Conservation (phyloP, 108 stramenopile genomes). For the Aureococcus anophagefferens region DNA sequence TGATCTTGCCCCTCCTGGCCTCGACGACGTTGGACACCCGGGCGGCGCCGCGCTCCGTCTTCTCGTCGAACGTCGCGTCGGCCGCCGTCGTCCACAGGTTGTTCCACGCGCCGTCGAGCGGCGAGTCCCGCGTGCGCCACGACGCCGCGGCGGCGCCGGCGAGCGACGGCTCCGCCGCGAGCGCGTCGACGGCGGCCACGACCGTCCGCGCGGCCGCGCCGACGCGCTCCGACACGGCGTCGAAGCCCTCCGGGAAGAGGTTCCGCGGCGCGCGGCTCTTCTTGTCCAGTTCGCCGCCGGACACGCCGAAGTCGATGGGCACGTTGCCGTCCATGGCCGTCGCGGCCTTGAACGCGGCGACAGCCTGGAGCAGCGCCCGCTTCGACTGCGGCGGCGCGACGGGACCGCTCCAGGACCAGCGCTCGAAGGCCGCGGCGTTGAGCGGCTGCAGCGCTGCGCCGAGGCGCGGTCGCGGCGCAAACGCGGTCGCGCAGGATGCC, state of each 20-base stretch:
- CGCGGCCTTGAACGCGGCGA: too few relatives aligned
- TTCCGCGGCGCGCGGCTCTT: constrained; percentile 46
- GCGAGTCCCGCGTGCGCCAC: not conserved
- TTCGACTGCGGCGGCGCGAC: too few relatives aligned
- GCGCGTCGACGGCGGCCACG: constrained; percentile 15
- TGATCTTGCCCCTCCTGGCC: constrained; percentile 12
- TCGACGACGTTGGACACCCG: constrained; percentile 31
- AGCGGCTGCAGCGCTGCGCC: too few relatives aligned
- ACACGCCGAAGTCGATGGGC: constrained; percentile 48
- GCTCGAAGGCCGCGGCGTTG: too few relatives aligned
- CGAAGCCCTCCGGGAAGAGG: constrained; percentile 30
- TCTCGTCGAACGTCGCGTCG: constrained; percentile 36
- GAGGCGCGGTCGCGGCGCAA: too few relatives aligned
- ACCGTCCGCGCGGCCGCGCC: constrained; percentile 45
- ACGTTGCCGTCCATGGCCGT: constrained; percentile 33
- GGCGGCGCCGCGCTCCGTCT: constrained; percentile 35
- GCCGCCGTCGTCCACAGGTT: constrained; percentile 53
- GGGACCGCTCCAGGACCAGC: too few relatives aligned
- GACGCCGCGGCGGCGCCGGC: constrained; percentile 8
- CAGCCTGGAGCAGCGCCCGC: too few relatives aligned
- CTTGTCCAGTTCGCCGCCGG: constrained; percentile 48
- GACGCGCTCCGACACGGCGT: constrained; percentile 38
- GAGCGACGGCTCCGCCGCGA: constrained; percentile 6
- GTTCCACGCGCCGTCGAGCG: constrained; percentile 50
- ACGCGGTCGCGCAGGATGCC: too few relatives aligned